These are phyloP conservation scores for Stachybotrys chartarum DNA, from an alignment of 2,329 filamentous ascomycete genomes.

Conservation along the genomic window DNA sequence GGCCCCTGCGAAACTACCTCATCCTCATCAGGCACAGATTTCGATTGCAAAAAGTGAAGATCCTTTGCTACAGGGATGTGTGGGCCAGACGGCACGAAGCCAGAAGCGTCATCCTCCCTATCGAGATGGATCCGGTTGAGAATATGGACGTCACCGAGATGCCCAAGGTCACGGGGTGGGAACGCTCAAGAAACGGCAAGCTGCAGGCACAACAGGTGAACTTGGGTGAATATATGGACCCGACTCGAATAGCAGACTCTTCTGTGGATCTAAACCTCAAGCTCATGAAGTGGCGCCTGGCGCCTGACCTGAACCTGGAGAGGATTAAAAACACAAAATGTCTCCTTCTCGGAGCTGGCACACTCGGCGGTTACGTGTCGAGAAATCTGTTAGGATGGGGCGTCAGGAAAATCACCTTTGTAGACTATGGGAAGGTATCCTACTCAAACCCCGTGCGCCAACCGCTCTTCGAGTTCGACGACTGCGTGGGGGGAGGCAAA, in stretches of 20 bases:
- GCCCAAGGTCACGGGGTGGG: conserved; percentile 95
- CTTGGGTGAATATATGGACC: conserved; percentile 90
- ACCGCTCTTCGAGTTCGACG: conserved; percentile 82
- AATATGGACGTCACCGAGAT: conserved; percentile 44
- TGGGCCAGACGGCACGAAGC: conserved; percentile 71
- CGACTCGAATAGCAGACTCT: conserved; percentile 77
- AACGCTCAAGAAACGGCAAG: conserved; percentile 73
- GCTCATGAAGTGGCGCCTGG: conserved; percentile 97
- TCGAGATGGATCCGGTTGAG: conserved; percentile 47
- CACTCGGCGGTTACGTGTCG: conserved; percentile 88
- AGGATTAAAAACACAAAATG: conserved; percentile 86
- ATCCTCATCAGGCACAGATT: conserved; percentile 79
- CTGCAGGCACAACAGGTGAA: conserved; percentile 72
- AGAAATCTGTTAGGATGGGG: conserved; percentile 93
- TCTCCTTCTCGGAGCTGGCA: conserved; percentile 84
- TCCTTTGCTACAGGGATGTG: conserved; percentile 85
- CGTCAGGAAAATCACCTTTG: conserved; percentile 87
- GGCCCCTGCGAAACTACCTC: conserved; percentile 86
- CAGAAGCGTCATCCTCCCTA: conserved; percentile 69
- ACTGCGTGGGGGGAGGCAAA: conserved; percentile 78
- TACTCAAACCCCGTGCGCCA: conserved; percentile 96
- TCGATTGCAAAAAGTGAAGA: conserved; percentile 66
- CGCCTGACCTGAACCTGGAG: conserved; percentile 80
- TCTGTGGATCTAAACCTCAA: conserved; percentile 95
- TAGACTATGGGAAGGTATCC: conserved; percentile 88